These are phyloP conservation scores for Tylopilus sp. DNA, from an alignment of 768 basidiomycete species.

Conservation along the genomic window DNA sequence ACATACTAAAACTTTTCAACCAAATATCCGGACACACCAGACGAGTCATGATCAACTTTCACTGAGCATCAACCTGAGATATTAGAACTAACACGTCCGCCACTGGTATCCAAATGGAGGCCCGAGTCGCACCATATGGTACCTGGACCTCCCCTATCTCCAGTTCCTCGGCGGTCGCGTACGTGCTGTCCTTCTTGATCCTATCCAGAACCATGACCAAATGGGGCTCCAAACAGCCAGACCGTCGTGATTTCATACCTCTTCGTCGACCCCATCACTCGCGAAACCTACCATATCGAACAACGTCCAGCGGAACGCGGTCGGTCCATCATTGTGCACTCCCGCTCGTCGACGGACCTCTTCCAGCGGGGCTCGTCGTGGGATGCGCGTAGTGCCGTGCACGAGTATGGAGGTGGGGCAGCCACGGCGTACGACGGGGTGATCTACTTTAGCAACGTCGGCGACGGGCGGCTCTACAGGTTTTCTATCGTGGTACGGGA, in stretches of 20 bases:
- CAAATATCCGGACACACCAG: too few relatives aligned
- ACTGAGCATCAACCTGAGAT: too few relatives aligned
- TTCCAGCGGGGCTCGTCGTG: neutral
- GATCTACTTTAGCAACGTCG: neutral
- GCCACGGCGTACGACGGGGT: neutral
- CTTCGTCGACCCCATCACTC: neutral
- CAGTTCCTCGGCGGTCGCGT: neutral
- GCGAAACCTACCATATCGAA: neutral
- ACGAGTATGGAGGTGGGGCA: neutral
- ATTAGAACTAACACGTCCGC: too few relatives aligned
- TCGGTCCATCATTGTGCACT: neutral
- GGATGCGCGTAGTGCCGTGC: neutral
- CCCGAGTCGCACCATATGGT: neutral
- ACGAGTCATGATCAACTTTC: too few relatives aligned
- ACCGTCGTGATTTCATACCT: neutral
- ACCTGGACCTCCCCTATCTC: slow-evolving; percentile 1
- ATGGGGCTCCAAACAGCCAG: neutral
- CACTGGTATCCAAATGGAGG: neutral
- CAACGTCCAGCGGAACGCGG: slow-evolving; percentile 1
- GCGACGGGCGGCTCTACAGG: neutral
- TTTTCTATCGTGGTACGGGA: neutral
- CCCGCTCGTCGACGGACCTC: neutral
- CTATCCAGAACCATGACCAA: neutral
- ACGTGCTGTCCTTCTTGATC: neutral
- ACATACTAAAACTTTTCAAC: too few relatives aligned